phyloP scores from a whole-genome alignment of 148 eudicot species.

The Amaranthus palmeri region DNA sequence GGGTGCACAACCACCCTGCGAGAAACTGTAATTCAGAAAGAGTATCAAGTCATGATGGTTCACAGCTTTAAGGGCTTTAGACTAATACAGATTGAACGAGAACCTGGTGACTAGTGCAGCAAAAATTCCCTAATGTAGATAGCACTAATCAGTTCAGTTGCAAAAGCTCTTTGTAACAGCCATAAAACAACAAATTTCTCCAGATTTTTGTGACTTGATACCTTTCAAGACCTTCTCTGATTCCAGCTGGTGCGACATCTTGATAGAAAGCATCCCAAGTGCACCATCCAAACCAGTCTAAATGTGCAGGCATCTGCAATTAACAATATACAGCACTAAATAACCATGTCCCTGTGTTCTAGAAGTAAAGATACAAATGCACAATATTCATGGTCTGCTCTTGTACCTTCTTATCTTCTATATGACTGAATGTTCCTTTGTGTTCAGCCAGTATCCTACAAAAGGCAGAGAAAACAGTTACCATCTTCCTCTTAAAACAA shows the following conservation, averaged over 20 bases:
- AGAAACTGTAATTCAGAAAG: slow-evolving; percentile 36
- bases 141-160: not conserved
- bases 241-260: slow-evolving; percentile 50
- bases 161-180: slow-evolving; percentile 4
- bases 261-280: slow-evolving; percentile 73
- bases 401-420: slow-evolving; percentile 57
- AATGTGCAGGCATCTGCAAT: slow-evolving; percentile 47
- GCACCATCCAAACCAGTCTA: slow-evolving; percentile 76
- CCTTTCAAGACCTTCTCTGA: slow-evolving; percentile 56
- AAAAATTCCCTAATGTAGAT: slow-evolving; percentile 1
- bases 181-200: not conserved
- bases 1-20: slow-evolving; percentile 49
- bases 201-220: slow-evolving; percentile 2
- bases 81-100: slow-evolving; percentile 3
- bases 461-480: slow-evolving; percentile 2
- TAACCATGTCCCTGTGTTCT: not conserved
- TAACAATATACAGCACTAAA: not conserved
- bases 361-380: not conserved
- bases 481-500: not conserved
- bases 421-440: slow-evolving; percentile 53
- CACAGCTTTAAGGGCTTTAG: not conserved
- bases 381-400: not conserved
- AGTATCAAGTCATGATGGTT: not conserved
- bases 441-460: slow-evolving; percentile 50
- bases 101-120: not conserved